Base-by-base conservation (phyloP, 768 basidiomycete species). In the Suillus discolor region DNA sequence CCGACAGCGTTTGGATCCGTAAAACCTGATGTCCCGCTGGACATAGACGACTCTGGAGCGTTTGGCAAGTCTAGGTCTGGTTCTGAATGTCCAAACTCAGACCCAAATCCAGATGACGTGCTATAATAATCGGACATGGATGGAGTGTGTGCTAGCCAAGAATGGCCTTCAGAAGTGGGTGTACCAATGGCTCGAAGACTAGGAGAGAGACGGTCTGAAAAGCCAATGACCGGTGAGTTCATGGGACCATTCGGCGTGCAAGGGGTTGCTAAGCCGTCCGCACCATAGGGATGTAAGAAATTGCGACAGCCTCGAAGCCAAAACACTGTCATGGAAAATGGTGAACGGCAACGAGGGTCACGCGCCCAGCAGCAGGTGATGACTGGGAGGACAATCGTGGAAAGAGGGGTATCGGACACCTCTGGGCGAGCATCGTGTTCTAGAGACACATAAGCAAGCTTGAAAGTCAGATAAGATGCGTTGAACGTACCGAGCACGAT, bases 361-460 rank as follows among this genome's bases (percentile, higher is more conserved):
- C 76, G 78, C 53, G 82, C 75, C 91, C 91, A 93, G 69, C 87
- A 89, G 6, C 71, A 49, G 13, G 77, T 75, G 25, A 93, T 76
- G 61, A 90, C 75, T 70, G 79, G 78, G 47, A 82, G 73, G 4
- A 73, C 71, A 1, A 78, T 69, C 2, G 73, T 75, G 57, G 74
- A 71, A 69, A 80, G 70, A 61, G 73, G 71, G 57, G 80, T 70
- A 54, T 71, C 47, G 36, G 86, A 86, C 20, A 89, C 73, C 4
- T 76, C 61, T 6, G 88, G 88, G 11, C 88, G 84, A 36, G 74
- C 78, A 51, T 86, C 79, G 64, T 84, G 81, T 60, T 80, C 85
- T 90, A 67, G 4, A 65, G 4, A 7, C 62, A 51, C 65, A 63
- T 11, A 44, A 31, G 20, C 64, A 66, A 77, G 71, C 74, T 34